These are phyloP conservation scores for Penicillium concentricum DNA, from an alignment of 2,329 filamentous ascomycete genomes.

Conservation along the genomic window DNA sequence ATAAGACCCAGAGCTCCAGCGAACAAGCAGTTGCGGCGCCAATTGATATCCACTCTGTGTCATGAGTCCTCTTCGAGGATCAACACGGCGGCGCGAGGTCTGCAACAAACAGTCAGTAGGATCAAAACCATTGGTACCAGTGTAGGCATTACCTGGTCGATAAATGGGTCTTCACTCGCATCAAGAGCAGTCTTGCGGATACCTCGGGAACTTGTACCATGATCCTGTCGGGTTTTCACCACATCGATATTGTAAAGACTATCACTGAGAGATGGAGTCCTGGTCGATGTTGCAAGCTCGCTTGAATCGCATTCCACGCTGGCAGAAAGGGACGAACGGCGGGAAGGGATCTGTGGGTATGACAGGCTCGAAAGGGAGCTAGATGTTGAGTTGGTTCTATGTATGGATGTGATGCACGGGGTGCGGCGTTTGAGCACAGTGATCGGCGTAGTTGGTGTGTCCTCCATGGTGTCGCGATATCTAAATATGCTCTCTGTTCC, in stretches of 20 bases:
- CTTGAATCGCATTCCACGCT: conserved; percentile 12
- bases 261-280: conserved; percentile 23
- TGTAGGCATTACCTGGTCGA: conserved; percentile 9
- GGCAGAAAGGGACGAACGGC: conserved; percentile 27
- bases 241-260: conserved; percentile 23
- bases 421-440: conserved; percentile 49
- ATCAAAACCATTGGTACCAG: not conserved
- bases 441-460: conserved; percentile 46
- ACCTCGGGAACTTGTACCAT: not conserved
- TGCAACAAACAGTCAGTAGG: conserved; percentile 9
- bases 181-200: not conserved
- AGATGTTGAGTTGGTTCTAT: not conserved
- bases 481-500: conserved; percentile 25
- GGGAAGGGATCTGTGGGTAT: conserved; percentile 27
- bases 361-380: conserved; percentile 11
- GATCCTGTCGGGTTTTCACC: conserved; percentile 18
- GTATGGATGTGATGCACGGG: conserved; percentile 4
- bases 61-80: not conserved
- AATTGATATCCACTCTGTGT: conserved; percentile 2
- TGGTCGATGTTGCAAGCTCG: conserved; percentile 20
- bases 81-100: not conserved
- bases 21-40: conserved; percentile 12
- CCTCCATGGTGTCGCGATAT: conserved; percentile 22
- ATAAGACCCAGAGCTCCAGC: conserved; percentile 28
- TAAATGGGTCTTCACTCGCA: conserved; percentile 15